Evolutionary conservation across 352 stramenopile species (phyloP).

Genomic region (Phytophthora syringae): DNA sequence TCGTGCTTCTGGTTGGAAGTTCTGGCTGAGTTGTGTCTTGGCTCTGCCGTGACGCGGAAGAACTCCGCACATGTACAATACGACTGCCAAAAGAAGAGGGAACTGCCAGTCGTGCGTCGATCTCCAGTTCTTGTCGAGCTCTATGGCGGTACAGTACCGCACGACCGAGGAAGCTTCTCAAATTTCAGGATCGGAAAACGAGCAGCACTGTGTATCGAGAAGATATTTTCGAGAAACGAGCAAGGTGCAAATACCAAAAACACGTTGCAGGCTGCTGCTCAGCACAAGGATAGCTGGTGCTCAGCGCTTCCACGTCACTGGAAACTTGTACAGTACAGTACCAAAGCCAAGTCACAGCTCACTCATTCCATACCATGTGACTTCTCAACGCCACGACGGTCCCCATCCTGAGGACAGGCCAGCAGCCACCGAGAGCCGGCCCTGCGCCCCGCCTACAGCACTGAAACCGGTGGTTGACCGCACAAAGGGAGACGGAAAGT

Average conservation of each 20-base stretch:
- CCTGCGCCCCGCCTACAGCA: constrained; percentile 12
- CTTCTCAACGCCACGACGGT: constrained; percentile 18
- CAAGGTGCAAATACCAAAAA: too few relatives aligned
- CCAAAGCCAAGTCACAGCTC: background rate
- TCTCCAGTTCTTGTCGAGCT: constrained; percentile 8
- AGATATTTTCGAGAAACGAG: background rate
- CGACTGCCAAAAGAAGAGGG: constrained; percentile 7
- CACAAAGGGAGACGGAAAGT: background rate
- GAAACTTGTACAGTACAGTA: too few relatives aligned
- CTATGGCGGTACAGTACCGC: background rate
- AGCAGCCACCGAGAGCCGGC: too few relatives aligned
- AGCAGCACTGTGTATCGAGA: background rate
- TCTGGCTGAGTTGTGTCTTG: too few relatives aligned
- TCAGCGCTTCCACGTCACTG: constrained; percentile 12
- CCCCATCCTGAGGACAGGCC: constrained; percentile 5
- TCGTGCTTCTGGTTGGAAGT: background rate
- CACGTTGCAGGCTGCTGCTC: constrained; percentile 10
- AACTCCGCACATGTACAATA: too few relatives aligned
- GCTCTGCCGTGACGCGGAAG: too few relatives aligned
- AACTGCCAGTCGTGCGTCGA: background rate
- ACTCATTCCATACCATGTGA: background rate
- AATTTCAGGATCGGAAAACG: too few relatives aligned
- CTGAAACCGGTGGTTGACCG: constrained; percentile 12
- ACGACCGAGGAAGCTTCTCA: background rate
- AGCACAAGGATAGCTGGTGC: constrained; percentile 5